These are phyloP conservation scores for Seiridium unicorne DNA, from an alignment of 2,329 filamentous ascomycete genomes.

Conservation along the genomic window DNA sequence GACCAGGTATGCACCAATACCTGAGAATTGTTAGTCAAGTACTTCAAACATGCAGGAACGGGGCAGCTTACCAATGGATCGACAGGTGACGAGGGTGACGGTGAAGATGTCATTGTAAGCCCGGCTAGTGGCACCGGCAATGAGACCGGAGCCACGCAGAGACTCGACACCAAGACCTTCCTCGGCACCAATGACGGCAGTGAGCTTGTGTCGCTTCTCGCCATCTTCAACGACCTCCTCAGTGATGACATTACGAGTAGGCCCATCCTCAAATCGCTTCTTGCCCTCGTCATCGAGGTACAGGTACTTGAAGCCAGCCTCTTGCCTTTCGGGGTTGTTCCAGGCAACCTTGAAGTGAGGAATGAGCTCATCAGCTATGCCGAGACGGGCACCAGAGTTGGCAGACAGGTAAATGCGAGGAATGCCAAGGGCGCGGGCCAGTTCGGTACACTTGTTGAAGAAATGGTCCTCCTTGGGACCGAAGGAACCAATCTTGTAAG, in stretches of 20 bases:
- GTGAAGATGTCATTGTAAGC: slow-evolving; percentile 99
- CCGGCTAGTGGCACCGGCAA: slow-evolving; percentile 93
- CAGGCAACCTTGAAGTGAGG: slow-evolving; percentile 96
- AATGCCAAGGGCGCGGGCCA: slow-evolving; percentile 90
- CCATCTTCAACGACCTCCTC: slow-evolving; percentile 83
- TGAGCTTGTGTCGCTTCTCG: slow-evolving; percentile 90
- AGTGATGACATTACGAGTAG: slow-evolving; percentile 76
- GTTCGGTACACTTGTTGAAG: slow-evolving; percentile 98
- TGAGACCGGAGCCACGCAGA: slow-evolving; percentile 93
- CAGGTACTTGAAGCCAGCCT: slow-evolving; percentile 93
- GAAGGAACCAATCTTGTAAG: slow-evolving; percentile 97
- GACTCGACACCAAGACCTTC: slow-evolving; percentile 98
- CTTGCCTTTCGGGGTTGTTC: slow-evolving; percentile 80
- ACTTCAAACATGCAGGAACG: neutral
- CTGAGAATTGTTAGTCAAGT: slow-evolving; percentile 39
- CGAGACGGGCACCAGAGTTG: slow-evolving; percentile 97
- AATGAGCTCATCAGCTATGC: slow-evolving; percentile 94
- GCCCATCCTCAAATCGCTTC: slow-evolving; percentile 79
- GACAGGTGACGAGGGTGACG: slow-evolving; percentile 93
- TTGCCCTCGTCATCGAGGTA: slow-evolving; percentile 87
- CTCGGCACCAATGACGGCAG: slow-evolving; percentile 88
- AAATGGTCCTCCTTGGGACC: slow-evolving; percentile 95
- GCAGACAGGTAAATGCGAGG: slow-evolving; percentile 97
- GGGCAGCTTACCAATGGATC: slow-evolving; percentile 75
- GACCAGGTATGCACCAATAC: slow-evolving; percentile 97